Conservation (phyloP, 257 asterid species). For the Sherardia arvensis region DNA sequence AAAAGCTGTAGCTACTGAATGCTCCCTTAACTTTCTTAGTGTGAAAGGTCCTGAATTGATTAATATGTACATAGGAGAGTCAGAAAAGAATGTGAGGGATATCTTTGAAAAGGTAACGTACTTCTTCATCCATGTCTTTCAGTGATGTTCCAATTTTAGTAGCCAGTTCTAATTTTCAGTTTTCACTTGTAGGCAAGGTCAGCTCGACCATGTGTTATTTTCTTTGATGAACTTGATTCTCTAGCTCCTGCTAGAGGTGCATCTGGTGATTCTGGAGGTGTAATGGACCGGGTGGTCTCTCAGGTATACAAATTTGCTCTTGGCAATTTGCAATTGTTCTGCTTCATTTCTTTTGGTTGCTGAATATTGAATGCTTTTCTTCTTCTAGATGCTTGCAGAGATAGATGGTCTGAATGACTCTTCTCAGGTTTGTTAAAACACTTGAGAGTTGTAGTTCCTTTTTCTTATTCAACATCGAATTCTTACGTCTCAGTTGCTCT, state of each 20-base stretch:
- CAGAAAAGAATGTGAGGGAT: conserved; percentile 89
- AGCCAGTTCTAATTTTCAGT: conserved; percentile 9
- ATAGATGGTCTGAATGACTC: conserved; percentile 92
- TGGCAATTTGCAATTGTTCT: conserved; percentile 8
- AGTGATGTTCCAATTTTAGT: neutral
- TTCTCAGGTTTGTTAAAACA: conserved; percentile 49
- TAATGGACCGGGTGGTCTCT: conserved; percentile 97
- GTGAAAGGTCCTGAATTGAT: conserved; percentile 97
- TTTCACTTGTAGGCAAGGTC: conserved; percentile 70
- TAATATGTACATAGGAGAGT: conserved; percentile 99
- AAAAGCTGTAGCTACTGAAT: conserved; percentile 98
- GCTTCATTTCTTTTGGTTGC: neutral
- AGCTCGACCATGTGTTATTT: conserved; percentile 96
- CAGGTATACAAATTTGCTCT: conserved; percentile 45
- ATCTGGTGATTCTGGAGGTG: conserved; percentile 98
- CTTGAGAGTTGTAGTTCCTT: neutral
- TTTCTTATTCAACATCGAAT: conserved; percentile 6
- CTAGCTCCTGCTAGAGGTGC: conserved; percentile 99
- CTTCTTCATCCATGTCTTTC: conserved; percentile 2
- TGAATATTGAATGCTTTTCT: conserved; percentile 13
- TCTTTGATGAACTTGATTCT: conserved; percentile 95
- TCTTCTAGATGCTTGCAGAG: conserved; percentile 86
- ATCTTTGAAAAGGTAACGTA: conserved; percentile 82
- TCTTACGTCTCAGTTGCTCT: conserved; percentile 1
- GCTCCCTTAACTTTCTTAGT: conserved; percentile 88